Evolutionary conservation across 306 rosid genomes (phyloP).

Genomic region (Pterocarpus santalinus): DNA sequence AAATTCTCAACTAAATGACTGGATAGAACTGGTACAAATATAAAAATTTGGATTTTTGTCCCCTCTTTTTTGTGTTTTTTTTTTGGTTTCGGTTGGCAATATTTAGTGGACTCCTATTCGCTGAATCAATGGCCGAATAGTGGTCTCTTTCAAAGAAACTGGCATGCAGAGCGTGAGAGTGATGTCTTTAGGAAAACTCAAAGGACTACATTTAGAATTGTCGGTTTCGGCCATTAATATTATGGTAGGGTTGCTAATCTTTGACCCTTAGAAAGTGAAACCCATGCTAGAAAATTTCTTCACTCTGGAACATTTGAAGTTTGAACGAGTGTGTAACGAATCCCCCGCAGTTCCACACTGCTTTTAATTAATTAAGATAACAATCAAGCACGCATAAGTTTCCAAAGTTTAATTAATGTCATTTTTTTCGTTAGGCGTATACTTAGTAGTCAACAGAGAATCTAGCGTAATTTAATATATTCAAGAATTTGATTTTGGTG

Average conservation of each 20-base stretch:
- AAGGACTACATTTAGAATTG: conserved; percentile 1
- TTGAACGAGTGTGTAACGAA: conserved; percentile 33
- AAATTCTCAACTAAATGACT: no score
- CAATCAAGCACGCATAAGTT: background rate
- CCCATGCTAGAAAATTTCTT: background rate
- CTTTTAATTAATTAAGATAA: background rate
- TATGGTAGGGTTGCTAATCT: background rate
- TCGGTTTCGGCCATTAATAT: background rate
- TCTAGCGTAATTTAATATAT: no score
- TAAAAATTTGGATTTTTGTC: background rate
- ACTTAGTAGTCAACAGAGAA: background rate
- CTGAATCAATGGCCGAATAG: background rate
- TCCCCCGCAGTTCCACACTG: background rate
- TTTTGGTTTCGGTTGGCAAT: conserved; percentile 10
- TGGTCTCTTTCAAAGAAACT: background rate
- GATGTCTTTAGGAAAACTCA: conserved; percentile 2
- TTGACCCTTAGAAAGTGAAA: conserved; percentile 35
- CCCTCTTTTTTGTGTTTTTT: background rate
- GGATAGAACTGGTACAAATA: no score
- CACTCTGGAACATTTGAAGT: conserved; percentile 7
- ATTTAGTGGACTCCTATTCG: background rate
- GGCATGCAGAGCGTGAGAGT: conserved; percentile 5
- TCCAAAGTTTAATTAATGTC: background rate
- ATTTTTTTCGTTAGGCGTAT: background rate
- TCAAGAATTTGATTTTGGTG: background rate